Base-by-base conservation (phyloP, 805 yeast genomes). In the Saccharomycopsis babjevae region DNA sequence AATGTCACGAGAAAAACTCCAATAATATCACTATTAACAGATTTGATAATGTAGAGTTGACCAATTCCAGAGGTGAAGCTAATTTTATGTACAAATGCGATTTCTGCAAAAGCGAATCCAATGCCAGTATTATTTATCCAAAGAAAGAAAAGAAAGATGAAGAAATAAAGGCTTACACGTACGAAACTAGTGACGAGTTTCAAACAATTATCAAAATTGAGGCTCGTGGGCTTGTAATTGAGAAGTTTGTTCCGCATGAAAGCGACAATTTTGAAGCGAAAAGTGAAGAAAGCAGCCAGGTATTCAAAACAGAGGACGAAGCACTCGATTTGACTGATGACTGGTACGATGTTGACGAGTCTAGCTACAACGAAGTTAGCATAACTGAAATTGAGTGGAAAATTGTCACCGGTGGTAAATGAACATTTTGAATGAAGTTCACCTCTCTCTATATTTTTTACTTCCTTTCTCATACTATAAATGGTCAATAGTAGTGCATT, bases 311-410 rank as follows among this genome's bases (percentile, higher is more conserved):
- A 34, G 80, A 90, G 30, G 94, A 87, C 60, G 52, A 18, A 8
- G 30, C 52, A 6, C 74, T 91, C 34, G 80, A 77, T 42, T 39
- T 56, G 4, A 97, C 89, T 30, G 84, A 82, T 59, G 98, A 94
- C 70, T 92, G 97, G 92, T 94, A 85, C 70, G 99, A 94, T 68
- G 94, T 92, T 69, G 98, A 94, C 71, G 98, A 94, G 61, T 82
- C 84, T 66, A 85, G 87, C 7, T 81, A 83, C 13, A 81, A 76
- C 52, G 97, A 93, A 72, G 97, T 91, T 20, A 83, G 92, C 25
- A 80, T 94, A 16, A 83, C 88, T 0, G 92, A 89, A 2, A 76
- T 84, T n/a, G 69, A 73, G 54, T 92, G 94, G 86, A 81, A 79
- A 10, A 76, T 93, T 52, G 73, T 76, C 8, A 22, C 57, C 7